Evolutionary conservation across 495 filamentous ascomycete species (phyloP).

Genomic region (Penicillium samsonianum): DNA sequence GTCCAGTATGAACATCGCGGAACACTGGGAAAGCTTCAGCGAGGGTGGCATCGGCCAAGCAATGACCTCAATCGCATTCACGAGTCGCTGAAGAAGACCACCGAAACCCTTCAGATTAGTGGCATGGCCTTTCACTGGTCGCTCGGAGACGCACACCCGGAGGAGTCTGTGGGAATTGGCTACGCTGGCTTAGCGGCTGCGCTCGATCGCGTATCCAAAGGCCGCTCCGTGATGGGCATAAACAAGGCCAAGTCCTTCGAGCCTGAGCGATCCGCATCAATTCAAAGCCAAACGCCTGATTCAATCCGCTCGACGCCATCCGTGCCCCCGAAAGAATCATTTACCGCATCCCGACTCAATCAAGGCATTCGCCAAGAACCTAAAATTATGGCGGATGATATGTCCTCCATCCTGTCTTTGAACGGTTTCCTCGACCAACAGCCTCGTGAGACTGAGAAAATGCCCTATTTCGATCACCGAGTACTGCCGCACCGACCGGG

Average conservation of each 20-base stretch:
- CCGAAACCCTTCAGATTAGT: conserved; percentile 28
- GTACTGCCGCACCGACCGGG: not conserved
- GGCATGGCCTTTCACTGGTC: conserved; percentile 31
- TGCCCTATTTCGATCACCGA: conserved; percentile 1
- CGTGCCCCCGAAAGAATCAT: conserved; percentile 19
- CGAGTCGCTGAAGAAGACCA: conserved; percentile 26
- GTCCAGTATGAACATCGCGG: conserved; percentile 50
- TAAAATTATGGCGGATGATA: conserved; percentile 9
- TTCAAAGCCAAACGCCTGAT: conserved; percentile 6
- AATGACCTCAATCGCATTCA: conserved; percentile 27
- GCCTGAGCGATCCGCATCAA: conserved; percentile 3
- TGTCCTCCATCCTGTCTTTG: conserved; percentile 25
- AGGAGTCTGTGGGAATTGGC: conserved; percentile 28
- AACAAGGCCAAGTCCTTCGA: conserved; percentile 11
- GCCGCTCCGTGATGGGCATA: conserved; percentile 26
- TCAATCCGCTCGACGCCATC: conserved; percentile 15
- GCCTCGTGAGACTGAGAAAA: not conserved
- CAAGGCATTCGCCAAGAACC: not conserved
- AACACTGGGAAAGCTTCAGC: conserved; percentile 48
- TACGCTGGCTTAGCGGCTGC: conserved; percentile 29
- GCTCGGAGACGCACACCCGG: conserved; percentile 21
- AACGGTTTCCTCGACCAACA: conserved; percentile 15
- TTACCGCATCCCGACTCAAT: too few species aligned
- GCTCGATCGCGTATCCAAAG: conserved; percentile 29
- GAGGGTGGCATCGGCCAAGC: conserved; percentile 45